Conservation (phyloP, 345 rosid genomes). For the Salix udensis region DNA sequence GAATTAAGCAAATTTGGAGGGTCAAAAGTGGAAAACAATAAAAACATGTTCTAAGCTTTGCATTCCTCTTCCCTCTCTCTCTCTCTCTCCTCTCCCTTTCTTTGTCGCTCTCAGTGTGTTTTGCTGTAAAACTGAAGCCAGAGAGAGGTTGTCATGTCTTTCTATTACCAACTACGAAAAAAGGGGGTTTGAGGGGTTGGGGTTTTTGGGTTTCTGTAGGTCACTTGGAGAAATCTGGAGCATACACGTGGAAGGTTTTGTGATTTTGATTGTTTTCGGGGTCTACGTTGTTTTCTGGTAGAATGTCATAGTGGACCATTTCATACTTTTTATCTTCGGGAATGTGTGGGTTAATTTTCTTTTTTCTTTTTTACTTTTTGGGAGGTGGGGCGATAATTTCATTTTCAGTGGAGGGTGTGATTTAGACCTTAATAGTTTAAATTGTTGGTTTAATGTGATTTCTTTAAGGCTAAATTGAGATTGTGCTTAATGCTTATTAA, state of each 20-base stretch:
- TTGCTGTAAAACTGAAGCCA: constrained; percentile 50
- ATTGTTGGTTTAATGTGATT: background rate
- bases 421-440: background rate
- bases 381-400: constrained; percentile 1
- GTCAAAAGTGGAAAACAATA: constrained; percentile 32
- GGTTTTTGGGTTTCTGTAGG: background rate
- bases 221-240: background rate
- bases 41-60: constrained; percentile 32
- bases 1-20: constrained; percentile 35
- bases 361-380: background rate
- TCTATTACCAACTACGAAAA: constrained; percentile 58
- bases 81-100: constrained; percentile 11
- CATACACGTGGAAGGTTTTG: constrained; percentile 7
- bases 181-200: background rate
- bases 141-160: constrained; percentile 28
- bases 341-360: background rate
- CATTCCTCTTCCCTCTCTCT: constrained; percentile 33
- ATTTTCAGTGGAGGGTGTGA: background rate
- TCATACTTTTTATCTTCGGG: background rate
- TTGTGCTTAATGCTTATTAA: background rate
- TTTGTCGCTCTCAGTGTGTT: background rate
- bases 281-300: constrained; percentile 16
- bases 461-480: background rate
- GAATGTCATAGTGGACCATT: constrained; percentile 28
- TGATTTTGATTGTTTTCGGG: background rate